phyloP scores from a whole-genome alignment of 331 rosid genomes.

The Quercus lobata region DNA sequence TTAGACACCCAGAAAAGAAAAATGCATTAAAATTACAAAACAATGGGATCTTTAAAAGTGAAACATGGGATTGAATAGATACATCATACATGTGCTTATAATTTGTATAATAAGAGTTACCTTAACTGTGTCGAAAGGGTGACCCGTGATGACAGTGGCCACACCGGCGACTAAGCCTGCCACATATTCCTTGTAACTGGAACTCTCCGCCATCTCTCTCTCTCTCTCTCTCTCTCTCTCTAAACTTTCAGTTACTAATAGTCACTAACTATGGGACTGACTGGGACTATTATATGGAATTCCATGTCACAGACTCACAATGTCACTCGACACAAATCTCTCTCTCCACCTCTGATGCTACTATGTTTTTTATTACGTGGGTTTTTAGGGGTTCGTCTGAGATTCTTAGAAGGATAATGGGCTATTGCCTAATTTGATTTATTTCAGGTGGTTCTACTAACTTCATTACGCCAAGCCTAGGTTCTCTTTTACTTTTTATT shows the following conservation, averaged over 20 bases:
- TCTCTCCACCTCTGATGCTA: no score
- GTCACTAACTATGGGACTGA: neutral
- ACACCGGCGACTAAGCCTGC: slow-evolving; percentile 90
- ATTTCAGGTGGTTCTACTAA: no score
- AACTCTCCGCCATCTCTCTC: slow-evolving; percentile 45
- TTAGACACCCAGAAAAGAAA: neutral
- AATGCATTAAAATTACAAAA: neutral
- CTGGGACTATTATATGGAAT: neutral
- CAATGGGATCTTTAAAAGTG: neutral
- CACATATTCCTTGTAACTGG: slow-evolving; percentile 68
- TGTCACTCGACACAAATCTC: neutral
- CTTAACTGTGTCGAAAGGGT: slow-evolving; percentile 96
- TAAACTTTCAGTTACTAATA: neutral
- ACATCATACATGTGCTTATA: neutral
- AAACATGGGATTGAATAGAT: neutral
- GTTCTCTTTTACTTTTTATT: no score
- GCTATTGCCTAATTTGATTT: no score
- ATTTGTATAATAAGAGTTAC: slow-evolving; percentile 21
- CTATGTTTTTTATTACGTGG: no score
- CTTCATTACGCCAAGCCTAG: no score
- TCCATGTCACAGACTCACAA: neutral
- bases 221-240: slow-evolving; percentile 3
- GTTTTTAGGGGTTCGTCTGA: no score
- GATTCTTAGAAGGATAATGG: no score
- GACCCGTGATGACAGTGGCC: slow-evolving; percentile 76